Conservation (phyloP, 148 eudicot species). For the Diospyros lotus region DNA sequence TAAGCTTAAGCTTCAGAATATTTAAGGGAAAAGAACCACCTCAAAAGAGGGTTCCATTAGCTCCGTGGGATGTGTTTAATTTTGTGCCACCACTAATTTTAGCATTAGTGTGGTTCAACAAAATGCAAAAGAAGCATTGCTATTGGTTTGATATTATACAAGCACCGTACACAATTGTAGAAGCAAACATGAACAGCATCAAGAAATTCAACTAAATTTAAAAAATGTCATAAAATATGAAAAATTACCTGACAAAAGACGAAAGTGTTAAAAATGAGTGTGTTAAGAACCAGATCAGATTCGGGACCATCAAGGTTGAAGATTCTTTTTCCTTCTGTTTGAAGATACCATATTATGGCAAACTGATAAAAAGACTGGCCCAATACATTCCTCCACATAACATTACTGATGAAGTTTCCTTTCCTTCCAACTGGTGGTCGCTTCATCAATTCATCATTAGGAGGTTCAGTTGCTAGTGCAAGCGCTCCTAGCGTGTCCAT, state of each 20-base stretch:
- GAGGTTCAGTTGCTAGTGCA: slow-evolving; percentile 62
- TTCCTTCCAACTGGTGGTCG: slow-evolving; percentile 47
- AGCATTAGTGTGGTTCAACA: no score
- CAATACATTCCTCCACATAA: slow-evolving; percentile 59
- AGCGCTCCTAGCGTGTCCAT: slow-evolving; percentile 68
- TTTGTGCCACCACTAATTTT: no score
- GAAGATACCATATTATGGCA: slow-evolving; percentile 31
- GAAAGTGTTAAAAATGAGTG: slow-evolving; percentile 50
- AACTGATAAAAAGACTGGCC: slow-evolving; percentile 56
- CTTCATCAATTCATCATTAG: slow-evolving; percentile 42
- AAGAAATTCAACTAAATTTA: no score
- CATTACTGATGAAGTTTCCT: slow-evolving; percentile 38
- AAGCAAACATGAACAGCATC: no score
- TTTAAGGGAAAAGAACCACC: no score
- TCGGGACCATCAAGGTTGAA: slow-evolving; percentile 40
- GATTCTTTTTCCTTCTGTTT: slow-evolving; percentile 41
- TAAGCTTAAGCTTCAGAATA: no score
- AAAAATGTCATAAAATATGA: no score
- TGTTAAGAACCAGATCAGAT: slow-evolving; percentile 39
- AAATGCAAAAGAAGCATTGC: no score
- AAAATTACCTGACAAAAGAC: slow-evolving; percentile 51
- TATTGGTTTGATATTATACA: no score
- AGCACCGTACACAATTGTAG: no score
- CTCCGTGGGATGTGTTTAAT: no score
- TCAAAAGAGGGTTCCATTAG: no score